Conservation (phyloP, 106 monocot genomes). For the Acorus calamus region DNA sequence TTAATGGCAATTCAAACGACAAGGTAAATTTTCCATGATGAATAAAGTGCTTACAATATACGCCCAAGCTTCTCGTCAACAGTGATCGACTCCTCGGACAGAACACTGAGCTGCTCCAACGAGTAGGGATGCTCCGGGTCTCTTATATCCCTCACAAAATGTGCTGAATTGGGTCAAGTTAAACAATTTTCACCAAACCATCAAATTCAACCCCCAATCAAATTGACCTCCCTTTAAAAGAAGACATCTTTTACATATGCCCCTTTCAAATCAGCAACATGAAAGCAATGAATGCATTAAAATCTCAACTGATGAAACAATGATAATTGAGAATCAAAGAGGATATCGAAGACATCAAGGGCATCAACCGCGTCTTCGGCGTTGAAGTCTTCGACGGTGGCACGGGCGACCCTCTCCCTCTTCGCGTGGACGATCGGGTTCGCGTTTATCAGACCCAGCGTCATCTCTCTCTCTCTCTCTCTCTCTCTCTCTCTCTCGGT, state of each 20-base stretch:
- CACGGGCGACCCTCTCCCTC: conserved; percentile 8
- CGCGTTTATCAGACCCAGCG: conserved; percentile 42
- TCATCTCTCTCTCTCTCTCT: conserved; percentile 19
- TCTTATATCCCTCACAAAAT: too few species aligned
- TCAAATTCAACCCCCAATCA: background rate
- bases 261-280: background rate
- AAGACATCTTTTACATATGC: too few species aligned
- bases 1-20: too few species aligned
- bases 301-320: background rate
- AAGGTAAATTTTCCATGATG: too few species aligned
- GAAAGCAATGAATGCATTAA: background rate
- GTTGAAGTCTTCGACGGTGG: conserved; percentile 8
- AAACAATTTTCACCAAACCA: background rate
- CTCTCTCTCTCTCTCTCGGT: background rate
- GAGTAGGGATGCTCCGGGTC: too few species aligned
- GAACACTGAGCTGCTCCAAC: too few species aligned
- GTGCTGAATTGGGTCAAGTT: conserved; percentile 7
- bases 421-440: conserved; percentile 19
- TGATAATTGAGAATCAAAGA: background rate
- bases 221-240: background rate
- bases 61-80: too few species aligned
- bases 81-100: too few species aligned
- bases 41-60: background rate
- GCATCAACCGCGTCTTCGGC: conserved; percentile 16
- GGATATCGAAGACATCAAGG: conserved; percentile 26